Conservation (phyloP, 108 stramenopile genomes). For the Seminavis robusta region DNA sequence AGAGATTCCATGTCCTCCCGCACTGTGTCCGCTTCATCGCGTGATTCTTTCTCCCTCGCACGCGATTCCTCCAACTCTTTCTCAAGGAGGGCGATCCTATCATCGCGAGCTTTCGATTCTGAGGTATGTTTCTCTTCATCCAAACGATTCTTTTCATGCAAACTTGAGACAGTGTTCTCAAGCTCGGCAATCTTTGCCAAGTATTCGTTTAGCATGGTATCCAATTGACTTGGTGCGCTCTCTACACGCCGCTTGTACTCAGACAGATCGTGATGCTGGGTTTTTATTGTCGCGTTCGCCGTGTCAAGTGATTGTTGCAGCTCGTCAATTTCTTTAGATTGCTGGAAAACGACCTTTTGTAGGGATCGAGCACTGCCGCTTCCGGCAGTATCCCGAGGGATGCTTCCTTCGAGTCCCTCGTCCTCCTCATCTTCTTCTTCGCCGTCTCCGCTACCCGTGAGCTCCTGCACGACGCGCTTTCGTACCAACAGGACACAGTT, state of each 20-base stretch:
- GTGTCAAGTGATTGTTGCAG: conserved; percentile 42
- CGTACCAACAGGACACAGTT: conserved; percentile 53
- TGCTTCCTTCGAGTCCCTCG: conserved; percentile 19
- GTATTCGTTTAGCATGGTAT: conserved; percentile 61
- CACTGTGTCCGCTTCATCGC: conserved; percentile 40
- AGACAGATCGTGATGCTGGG: background rate
- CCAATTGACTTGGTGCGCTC: conserved; percentile 60
- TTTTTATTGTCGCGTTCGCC: conserved; percentile 22
- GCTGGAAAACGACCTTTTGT: conserved; percentile 52
- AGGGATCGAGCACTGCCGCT: conserved; percentile 24
- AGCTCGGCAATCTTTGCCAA: conserved; percentile 45
- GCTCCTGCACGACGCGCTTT: conserved; percentile 57
- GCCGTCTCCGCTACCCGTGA: conserved; percentile 39
- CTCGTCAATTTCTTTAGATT: conserved; percentile 66
- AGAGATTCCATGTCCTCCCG: conserved; percentile 67
- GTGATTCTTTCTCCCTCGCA: conserved; percentile 27
- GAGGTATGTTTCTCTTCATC: conserved; percentile 29
- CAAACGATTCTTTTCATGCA: conserved; percentile 34
- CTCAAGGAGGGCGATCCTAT: conserved; percentile 28
- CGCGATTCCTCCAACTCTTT: conserved; percentile 28
- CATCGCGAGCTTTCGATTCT: conserved; percentile 24
- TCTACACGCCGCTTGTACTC: conserved; percentile 32
- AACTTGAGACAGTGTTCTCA: conserved; percentile 35
- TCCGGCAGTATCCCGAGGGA: conserved; percentile 5
- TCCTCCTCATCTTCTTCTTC: conserved; percentile 33